Conservation (phyloP, 163 green algal genomes). For the Coccomyxa subellipsoidea region DNA sequence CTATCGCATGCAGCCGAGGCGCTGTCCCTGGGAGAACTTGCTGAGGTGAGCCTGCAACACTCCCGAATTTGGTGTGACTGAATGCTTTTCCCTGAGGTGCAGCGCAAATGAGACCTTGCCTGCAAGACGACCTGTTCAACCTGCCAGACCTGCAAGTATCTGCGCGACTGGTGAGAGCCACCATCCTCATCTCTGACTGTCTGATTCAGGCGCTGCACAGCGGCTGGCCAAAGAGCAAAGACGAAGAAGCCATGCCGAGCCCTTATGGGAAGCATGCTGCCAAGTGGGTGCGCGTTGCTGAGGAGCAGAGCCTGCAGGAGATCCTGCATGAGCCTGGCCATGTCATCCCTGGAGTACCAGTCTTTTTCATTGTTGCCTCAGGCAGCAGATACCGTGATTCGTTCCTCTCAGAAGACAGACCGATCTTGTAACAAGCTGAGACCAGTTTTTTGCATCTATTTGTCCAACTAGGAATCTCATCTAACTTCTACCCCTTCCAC, state of each 20-base stretch:
- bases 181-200: too few species aligned
- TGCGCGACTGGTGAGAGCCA: too few species aligned
- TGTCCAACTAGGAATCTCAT: too few species aligned
- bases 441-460: too few species aligned
- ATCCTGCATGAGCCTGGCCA: slow-evolving; percentile 53
- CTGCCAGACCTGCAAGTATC: too few species aligned
- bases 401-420: slow-evolving; percentile 35
- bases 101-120: not conserved
- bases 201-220: slow-evolving; percentile 45
- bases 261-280: slow-evolving; percentile 51
- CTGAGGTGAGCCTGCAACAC: slow-evolving; percentile 27
- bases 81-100: not conserved
- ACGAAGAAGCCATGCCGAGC: slow-evolving; percentile 36
- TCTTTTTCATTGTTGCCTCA: slow-evolving; percentile 75
- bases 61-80: too few species aligned
- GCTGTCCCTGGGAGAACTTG: slow-evolving; percentile 39
- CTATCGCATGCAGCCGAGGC: slow-evolving; percentile 61
- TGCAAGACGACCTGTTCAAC: too few species aligned
- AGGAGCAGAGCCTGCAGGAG: slow-evolving; percentile 41
- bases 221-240: slow-evolving; percentile 37
- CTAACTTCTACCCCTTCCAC: too few species aligned
- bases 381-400: slow-evolving; percentile 54
- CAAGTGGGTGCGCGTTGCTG: slow-evolving; percentile 42
- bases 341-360: slow-evolving; percentile 71
- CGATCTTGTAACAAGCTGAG: not conserved